phyloP scores from a whole-genome alignment of 208 protist species.

The Leishmania guyanensis region DNA sequence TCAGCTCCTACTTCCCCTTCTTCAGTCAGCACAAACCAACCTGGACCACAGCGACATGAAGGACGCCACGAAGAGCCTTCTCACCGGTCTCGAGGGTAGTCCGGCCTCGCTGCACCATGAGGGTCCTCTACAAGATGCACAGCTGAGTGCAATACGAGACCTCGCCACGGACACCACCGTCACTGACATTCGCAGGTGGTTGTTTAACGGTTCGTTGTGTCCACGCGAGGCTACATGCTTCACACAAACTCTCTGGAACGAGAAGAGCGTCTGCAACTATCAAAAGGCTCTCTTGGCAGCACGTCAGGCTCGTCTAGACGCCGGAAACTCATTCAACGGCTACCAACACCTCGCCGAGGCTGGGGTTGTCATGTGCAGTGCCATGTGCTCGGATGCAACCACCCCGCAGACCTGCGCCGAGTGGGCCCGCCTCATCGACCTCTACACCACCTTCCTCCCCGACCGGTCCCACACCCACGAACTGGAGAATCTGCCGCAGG shows the following conservation, averaged over 20 bases:
- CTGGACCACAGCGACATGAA: not conserved
- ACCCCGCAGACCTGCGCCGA: conserved; percentile 51
- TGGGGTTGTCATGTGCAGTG: conserved; percentile 21
- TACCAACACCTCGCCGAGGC: conserved; percentile 34
- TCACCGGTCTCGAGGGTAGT: not conserved
- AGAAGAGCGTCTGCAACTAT: not conserved
- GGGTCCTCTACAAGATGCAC: conserved; percentile 18
- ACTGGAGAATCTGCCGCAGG: conserved; percentile 84
- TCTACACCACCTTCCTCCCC: conserved; percentile 65
- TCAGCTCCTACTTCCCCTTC: conserved; percentile 26
- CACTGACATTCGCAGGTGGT: not conserved
- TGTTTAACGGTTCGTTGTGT: conserved; percentile 10
- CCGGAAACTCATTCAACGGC: conserved; percentile 1
- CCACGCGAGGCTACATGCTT: not conserved
- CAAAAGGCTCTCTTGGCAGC: conserved; percentile 4
- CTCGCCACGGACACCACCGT: conserved; percentile 13
- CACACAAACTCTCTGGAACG: conserved; percentile 8
- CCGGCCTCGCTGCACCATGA: conserved; percentile 15
- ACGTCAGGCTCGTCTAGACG: conserved; percentile 20
- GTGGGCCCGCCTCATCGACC: conserved; percentile 57
- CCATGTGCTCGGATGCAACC: conserved; percentile 13
- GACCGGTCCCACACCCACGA: conserved; percentile 83
- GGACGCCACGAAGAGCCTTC: not conserved
- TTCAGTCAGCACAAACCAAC: not conserved
- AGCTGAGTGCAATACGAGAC: conserved; percentile 11